Base-by-base conservation (phyloP, 169 alveolate species). In the Theileria orientalis region DNA sequence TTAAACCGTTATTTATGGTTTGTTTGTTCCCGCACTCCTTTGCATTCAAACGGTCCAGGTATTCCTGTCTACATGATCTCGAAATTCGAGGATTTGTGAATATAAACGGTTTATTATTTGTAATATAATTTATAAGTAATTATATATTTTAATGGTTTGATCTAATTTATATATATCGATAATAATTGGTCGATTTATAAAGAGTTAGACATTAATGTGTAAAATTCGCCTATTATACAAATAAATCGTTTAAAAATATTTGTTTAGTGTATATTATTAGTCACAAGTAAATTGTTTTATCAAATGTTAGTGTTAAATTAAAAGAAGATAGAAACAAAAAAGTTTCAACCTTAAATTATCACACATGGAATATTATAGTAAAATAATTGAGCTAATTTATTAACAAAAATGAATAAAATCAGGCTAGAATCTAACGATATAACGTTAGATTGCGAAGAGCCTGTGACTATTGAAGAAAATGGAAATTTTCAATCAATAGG, bases 11-110 rank as follows among this genome's bases (percentile, higher is more conserved):
- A 56, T 5, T 32, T 56, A n/a, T 30, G 66, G 32, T 32, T 27
- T n/a, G 2, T 29, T 56, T 8, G 14, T 56, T 25, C 42, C 32
- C 42, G 66, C 66, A 56, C 66, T 56, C 66, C 32, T 56, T 56
- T 56, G 66, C 66, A 56, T 56, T 56, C 42, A 25, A 6, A 23
- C 46, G 46, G 46, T 8, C 14, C 21, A 8, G 1, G 16, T 32
- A 56, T 56, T 56, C 37, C 37, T 56, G 66, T 56, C 66, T 56
- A 56, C 14, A 3, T 25, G 25, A 29, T 49, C 35, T 19, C 37
- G 21, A 32, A 27, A 30, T 3, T 56, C 37, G 37, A 56, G 42
- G 21, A 56, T 30, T 27, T 23, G 37, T 3, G 66, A 56, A 56
- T 23, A 29, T 49, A 21, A 49, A 21, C 7, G 25, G 60, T 49